These are phyloP conservation scores for Aplosporella prunicola DNA, from an alignment of 2,329 filamentous ascomycete genomes.

Conservation along the genomic window DNA sequence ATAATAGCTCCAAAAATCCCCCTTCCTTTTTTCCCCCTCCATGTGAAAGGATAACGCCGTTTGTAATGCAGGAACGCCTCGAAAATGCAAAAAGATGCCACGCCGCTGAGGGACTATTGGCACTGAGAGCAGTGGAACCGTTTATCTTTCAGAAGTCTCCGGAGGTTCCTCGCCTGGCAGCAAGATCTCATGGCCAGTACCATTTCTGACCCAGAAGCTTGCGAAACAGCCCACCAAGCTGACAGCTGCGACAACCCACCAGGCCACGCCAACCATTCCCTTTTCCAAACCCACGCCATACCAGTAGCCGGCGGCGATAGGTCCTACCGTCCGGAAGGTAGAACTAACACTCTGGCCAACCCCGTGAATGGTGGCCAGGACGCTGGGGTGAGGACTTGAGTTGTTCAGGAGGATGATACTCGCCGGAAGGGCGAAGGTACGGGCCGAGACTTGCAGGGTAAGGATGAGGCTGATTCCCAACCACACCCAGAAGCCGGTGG, in stretches of 20 bases:
- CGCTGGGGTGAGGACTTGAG: conserved; percentile 44
- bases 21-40: not conserved
- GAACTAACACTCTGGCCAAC: conserved; percentile 48
- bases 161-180: conserved; percentile 10
- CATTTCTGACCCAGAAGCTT: conserved; percentile 55
- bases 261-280: conserved; percentile 47
- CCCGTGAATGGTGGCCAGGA: conserved; percentile 51
- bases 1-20: too few species aligned
- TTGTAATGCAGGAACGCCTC: not conserved
- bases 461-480: conserved; percentile 53
- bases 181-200: conserved; percentile 21
- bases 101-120: too few species aligned
- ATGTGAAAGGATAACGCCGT: not conserved
- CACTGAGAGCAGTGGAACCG: too few species aligned
- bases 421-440: conserved; percentile 57
- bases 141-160: conserved; percentile 4
- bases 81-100: too few species aligned
- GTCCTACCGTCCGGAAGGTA: conserved; percentile 47
- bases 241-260: conserved; percentile 48
- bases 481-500: conserved; percentile 53
- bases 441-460: conserved; percentile 59
- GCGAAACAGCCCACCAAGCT: conserved; percentile 49
- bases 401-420: conserved; percentile 51
- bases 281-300: conserved; percentile 44
- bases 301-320: conserved; percentile 45